Evolutionary conservation across 305 asterid genomes (phyloP).

Genomic region (Rubia peregrina): DNA sequence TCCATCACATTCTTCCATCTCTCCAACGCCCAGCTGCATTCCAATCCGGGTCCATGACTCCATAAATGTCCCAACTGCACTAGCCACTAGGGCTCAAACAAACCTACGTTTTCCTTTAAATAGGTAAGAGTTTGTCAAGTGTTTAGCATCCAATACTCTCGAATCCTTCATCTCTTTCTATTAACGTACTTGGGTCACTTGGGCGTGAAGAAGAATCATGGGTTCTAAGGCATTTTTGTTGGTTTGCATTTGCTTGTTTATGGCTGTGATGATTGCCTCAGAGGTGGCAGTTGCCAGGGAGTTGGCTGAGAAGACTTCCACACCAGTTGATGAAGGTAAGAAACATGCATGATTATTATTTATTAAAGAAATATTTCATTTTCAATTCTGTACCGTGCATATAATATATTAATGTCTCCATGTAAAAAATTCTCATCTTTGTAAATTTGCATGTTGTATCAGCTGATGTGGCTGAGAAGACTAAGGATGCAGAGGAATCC

Average conservation of each 20-base stretch:
- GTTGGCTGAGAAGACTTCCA: neutral
- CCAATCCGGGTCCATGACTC: neutral
- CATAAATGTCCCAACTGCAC: neutral
- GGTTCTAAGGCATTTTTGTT: neutral
- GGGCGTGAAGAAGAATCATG: neutral
- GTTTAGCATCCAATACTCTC: neutral
- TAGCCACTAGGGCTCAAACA: neutral
- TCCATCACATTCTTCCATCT: neutral
- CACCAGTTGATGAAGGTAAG: neutral
- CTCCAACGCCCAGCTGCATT: conserved; percentile 6
- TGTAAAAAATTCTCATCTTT: neutral
- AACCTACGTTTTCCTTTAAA: neutral
- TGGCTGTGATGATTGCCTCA: neutral
- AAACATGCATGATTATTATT: neutral
- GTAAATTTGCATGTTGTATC: neutral
- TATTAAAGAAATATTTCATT: neutral
- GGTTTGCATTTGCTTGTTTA: neutral
- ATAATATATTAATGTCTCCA: neutral
- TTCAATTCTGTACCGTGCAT: neutral
- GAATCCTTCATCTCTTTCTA: neutral
- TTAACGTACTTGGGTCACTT: neutral
- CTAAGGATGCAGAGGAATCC: neutral
- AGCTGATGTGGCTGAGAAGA: neutral
- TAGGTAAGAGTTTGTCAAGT: neutral
- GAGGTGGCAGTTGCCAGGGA: conserved; percentile 2